These are phyloP conservation scores for Vachellia pachyceras DNA, from an alignment of 306 rosid species.

Conservation along the genomic window DNA sequence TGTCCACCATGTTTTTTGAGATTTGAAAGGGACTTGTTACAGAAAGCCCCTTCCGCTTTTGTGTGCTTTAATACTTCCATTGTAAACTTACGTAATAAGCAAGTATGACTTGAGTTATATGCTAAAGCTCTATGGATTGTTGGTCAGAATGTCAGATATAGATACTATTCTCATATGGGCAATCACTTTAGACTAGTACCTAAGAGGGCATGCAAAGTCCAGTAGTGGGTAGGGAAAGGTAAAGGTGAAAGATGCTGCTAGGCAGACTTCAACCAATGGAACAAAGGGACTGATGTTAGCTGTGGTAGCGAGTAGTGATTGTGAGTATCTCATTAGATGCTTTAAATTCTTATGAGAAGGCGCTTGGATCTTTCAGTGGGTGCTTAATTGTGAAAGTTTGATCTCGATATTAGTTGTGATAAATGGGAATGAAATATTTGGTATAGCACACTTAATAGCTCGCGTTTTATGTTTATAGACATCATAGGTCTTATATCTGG, in stretches of 20 bases:
- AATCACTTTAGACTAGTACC: neutral
- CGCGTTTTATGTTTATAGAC: neutral
- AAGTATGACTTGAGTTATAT: neutral
- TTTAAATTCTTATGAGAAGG: neutral
- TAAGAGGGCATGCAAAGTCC: neutral
- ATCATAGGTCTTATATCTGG: neutral
- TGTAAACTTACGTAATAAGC: neutral
- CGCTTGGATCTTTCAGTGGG: neutral
- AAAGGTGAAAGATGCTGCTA: neutral
- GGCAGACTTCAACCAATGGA: neutral
- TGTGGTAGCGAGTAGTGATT: neutral
- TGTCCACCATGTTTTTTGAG: neutral
- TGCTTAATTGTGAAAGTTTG: neutral
- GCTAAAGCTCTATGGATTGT: neutral
- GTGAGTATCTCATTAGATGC: neutral
- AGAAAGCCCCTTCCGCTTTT: neutral
- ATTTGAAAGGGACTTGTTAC: neutral
- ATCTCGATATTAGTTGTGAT: neutral
- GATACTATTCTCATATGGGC: slow-evolving; percentile 2
- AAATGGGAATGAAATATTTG: neutral
- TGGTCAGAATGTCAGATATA: neutral
- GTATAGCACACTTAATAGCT: neutral
- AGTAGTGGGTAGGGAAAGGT: neutral
- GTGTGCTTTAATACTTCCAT: neutral
- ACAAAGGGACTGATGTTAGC: neutral